A percentile compares a stretch with the other conserved stretches of the same genome.
Evolutionary conservation across 2,329 filamentous ascomycete genomes (phyloP).

Genomic region (Annulohypoxylon truncatum): DNA sequence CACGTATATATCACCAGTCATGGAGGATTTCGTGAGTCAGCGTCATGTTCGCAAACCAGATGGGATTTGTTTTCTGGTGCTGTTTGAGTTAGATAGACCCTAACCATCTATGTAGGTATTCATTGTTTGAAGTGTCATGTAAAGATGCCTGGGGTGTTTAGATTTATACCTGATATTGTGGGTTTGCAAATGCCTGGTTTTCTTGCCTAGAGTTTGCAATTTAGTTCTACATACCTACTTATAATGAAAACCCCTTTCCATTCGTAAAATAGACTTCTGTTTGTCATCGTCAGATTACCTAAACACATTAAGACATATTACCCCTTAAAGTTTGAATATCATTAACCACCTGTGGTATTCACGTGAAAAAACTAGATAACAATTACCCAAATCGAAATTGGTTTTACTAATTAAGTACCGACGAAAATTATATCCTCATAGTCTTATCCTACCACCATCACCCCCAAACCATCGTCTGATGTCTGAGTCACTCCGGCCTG

Average conservation of each 20-base stretch:
- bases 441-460: conserved; percentile 54
- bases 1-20: not conserved
- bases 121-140: not conserved
- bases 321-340: not conserved
- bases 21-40: not conserved
- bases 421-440: conserved; percentile 36
- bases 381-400: conserved; percentile 4
- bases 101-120: no score
- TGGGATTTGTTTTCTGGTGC: not conserved
- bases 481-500: conserved; percentile 52
- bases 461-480: conserved; percentile 71
- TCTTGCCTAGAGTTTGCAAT: not conserved
- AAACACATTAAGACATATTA: not conserved
- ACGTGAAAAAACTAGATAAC: not conserved
- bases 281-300: not conserved
- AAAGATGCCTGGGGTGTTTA: no score
- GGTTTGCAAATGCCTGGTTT: not conserved
- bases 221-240: no score
- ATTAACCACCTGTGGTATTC: not conserved
- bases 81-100: not conserved
- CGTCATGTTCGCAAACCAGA: not conserved
- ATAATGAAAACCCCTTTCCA: not conserved
- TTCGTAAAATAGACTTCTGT: not conserved
- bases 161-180: not conserved
- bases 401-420: conserved; percentile 20